These are phyloP conservation scores for Cutaneotrichosporon daszewskae DNA, from an alignment of 1,284 basidiomycete genomes.

Conservation along the genomic window DNA sequence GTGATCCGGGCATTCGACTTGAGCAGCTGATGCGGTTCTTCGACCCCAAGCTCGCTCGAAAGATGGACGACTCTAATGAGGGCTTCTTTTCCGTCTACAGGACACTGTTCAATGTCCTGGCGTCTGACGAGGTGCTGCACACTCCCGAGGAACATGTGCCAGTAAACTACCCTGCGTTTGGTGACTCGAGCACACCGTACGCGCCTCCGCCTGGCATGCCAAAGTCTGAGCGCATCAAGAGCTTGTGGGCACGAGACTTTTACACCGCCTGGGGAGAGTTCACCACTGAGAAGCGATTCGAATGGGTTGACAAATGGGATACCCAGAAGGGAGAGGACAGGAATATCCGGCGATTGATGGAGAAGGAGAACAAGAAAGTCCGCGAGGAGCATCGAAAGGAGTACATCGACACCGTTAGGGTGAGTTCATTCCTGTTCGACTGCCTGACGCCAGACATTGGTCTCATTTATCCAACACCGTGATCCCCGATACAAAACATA, in stretches of 20 bases:
- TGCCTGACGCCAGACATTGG: slow-evolving; percentile 58
- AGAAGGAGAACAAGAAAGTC: slow-evolving; percentile 90
- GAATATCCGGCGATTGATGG: slow-evolving; percentile 78
- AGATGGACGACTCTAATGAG: slow-evolving; percentile 66
- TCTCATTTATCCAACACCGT: slow-evolving; percentile 81
- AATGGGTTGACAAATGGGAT: slow-evolving; percentile 84
- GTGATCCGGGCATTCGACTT: slow-evolving; percentile 71
- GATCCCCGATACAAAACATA: slow-evolving; percentile 85
- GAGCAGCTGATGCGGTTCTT: slow-evolving; percentile 83
- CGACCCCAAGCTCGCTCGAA: slow-evolving; percentile 66
- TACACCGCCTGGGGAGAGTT: slow-evolving; percentile 87
- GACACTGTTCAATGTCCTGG: slow-evolving; percentile 77
- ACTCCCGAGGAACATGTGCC: slow-evolving; percentile 49
- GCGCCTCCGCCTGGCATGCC: slow-evolving; percentile 50
- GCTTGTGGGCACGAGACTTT: slow-evolving; percentile 60
- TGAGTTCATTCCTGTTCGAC: slow-evolving; percentile 45
- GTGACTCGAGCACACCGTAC: slow-evolving; percentile 67
- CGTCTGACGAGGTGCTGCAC: slow-evolving; percentile 70
- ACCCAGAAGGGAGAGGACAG: slow-evolving; percentile 78
- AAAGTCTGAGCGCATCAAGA: slow-evolving; percentile 48
- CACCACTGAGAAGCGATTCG: slow-evolving; percentile 79
- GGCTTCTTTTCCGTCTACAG: slow-evolving; percentile 88
- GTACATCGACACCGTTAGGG: slow-evolving; percentile 86
- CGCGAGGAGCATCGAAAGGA: slow-evolving; percentile 81
- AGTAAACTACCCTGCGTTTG: slow-evolving; percentile 72